Evolutionary conservation across 2,329 filamentous ascomycete species (phyloP), one percentile per base, ranked within the genome.

Genomic region (Trichoderma sp.): DNA sequence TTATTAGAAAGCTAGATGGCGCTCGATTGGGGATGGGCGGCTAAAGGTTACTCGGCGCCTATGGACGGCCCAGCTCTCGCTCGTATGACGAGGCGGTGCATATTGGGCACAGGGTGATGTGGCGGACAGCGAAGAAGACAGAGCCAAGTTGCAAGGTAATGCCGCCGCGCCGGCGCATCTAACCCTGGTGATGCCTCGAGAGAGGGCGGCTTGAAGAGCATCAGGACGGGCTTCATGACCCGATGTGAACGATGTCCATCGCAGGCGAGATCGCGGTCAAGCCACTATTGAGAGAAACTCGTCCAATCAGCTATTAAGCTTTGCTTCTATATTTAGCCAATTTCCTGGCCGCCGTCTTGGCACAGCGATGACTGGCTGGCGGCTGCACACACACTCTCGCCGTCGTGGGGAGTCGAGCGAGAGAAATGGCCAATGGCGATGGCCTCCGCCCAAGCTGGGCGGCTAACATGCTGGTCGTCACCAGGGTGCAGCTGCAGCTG

Each of bases 281-380:
- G 73, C 72, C 72, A 73, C 76, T 36, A 55, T 74, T 71, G 12
- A 23, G 50, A 57, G 20, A 28, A 62, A 39, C 28, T 36, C 30
- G 58, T 20, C 82, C 81, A 84, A 84, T 84, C 72, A 80, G 53
- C 39, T 6, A 17, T 4, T 59, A 32, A 50, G 69, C 67, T 57
- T 72, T 36, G 65, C 53, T 77, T 78, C 78, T 83, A 83, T 80
- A 80, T 81, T 81, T 81, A 76, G 79, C 64, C 63, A 72, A 74
- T 58, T 47, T 57, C 36, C 68, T 43, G 59, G 68, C 5, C 32
- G 32, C 59, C 30, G 13, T 64, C 47, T 58, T 62, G 68, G 67
- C 71, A 71, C 55, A 57, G 72, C 73, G 72, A 72, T 76, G 73
- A 78, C 75, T 79, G 79, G 79, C 78, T 83, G 79, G 80, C 81